A percentile compares a stretch with the other conserved stretches of the same genome.
Evolutionary conservation across 768 basidiomycete genomes (phyloP).

Genomic region (Mycena belliarum): DNA sequence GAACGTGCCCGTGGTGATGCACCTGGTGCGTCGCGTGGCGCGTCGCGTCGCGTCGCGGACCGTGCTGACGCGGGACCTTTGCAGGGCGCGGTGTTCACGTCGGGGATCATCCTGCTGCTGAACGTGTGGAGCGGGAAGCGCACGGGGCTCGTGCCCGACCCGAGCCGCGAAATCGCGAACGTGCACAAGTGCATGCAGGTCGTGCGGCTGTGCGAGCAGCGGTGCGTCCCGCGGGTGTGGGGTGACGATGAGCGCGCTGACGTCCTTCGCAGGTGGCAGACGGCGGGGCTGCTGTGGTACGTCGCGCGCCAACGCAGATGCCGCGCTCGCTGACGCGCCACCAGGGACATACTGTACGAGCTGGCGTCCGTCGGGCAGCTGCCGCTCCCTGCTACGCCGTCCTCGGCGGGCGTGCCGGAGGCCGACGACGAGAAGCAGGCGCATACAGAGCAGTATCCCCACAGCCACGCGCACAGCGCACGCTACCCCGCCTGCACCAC

Average conservation of each 20-base stretch:
- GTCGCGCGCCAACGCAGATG: too few species aligned
- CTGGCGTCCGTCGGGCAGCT: slow-evolving; percentile 24
- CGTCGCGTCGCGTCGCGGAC: too few species aligned
- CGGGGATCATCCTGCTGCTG: slow-evolving; percentile 59
- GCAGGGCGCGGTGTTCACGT: slow-evolving; percentile 38
- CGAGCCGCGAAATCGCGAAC: slow-evolving; percentile 56
- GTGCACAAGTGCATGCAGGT: slow-evolving; percentile 60
- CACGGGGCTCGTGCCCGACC: slow-evolving; percentile 46
- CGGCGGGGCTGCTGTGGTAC: slow-evolving; percentile 42
- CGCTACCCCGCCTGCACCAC: not conserved
- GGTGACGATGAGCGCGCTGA: not conserved
- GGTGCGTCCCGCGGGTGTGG: too few species aligned
- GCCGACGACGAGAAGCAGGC: too few species aligned
- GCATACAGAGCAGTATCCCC: too few species aligned
- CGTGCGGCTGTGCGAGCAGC: slow-evolving; percentile 40
- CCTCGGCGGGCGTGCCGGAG: too few species aligned
- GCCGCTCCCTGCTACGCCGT: too few species aligned
- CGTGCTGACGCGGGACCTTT: too few species aligned
- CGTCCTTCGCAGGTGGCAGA: slow-evolving; percentile 35
- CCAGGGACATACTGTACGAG: slow-evolving; percentile 25
- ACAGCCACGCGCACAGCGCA: not conserved
- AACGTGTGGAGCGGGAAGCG: slow-evolving; percentile 68
- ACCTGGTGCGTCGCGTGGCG: slow-evolving; percentile 28
- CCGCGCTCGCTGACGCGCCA: not conserved
- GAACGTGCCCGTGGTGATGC: slow-evolving; percentile 33